phyloP scores from a whole-genome alignment of 2,329 filamentous ascomycete genomes.

The Claviceps sp. region DNA sequence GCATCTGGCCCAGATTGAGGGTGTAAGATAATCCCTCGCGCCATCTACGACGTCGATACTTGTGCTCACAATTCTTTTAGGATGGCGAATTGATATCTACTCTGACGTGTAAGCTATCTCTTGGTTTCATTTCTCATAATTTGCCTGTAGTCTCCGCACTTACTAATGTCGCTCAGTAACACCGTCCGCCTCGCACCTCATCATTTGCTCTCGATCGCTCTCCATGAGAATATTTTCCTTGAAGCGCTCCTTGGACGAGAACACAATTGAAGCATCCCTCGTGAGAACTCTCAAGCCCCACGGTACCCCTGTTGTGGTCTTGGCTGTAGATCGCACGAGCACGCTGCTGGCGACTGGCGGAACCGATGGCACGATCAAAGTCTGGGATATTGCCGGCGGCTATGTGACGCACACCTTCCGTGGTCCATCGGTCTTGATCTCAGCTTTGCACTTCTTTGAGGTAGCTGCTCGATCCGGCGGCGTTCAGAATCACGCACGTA shows the following conservation, averaged over 20 bases:
- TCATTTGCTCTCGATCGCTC: slow-evolving; percentile 87
- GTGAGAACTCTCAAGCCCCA: slow-evolving; percentile 80
- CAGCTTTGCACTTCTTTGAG: slow-evolving; percentile 85
- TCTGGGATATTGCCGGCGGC: slow-evolving; percentile 87
- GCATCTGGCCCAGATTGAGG: slow-evolving; percentile 76
- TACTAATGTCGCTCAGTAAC: slow-evolving; percentile 46
- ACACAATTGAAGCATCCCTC: slow-evolving; percentile 51
- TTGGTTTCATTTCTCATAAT: background rate
- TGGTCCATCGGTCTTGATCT: slow-evolving; percentile 81
- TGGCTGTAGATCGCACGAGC: slow-evolving; percentile 74
- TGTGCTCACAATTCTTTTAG: slow-evolving; percentile 23
- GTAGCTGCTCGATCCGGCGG: slow-evolving; percentile 34
- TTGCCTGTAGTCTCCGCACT: background rate
- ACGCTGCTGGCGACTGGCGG: slow-evolving; percentile 86
- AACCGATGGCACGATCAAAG: slow-evolving; percentile 85
- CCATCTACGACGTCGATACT: background rate
- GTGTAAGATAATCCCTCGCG: slow-evolving; percentile 37
- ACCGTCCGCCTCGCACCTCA: slow-evolving; percentile 73
- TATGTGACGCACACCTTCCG: slow-evolving; percentile 93
- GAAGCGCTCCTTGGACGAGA: slow-evolving; percentile 40
- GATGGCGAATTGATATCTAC: slow-evolving; percentile 73
- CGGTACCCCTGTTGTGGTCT: slow-evolving; percentile 73
- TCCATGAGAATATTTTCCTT: slow-evolving; percentile 87
- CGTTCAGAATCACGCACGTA: slow-evolving; percentile 13
- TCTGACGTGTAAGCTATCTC: slow-evolving; percentile 39